Conservation (phyloP, 2,329 filamentous ascomycete genomes). For the Dactylellina parvicollis region DNA sequence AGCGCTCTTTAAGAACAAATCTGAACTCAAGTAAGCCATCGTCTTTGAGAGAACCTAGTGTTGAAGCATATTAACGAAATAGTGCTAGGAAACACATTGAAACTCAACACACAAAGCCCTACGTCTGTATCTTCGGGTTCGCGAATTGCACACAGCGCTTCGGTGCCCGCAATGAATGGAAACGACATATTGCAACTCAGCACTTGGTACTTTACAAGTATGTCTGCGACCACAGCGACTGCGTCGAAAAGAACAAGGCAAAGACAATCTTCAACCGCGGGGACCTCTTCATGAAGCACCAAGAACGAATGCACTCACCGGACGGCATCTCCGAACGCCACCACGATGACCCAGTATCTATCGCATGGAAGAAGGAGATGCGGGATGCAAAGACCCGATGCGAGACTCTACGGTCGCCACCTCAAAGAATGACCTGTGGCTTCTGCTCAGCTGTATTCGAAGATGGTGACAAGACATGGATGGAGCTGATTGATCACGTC, state of each 20-base stretch:
- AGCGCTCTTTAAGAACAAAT: constrained; percentile 33
- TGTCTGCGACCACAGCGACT: constrained; percentile 71
- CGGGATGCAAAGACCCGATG: constrained; percentile 30
- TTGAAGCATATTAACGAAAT: constrained; percentile 10
- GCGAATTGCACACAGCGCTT: constrained; percentile 81
- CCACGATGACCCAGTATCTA: constrained; percentile 16
- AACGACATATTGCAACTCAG: constrained; percentile 82
- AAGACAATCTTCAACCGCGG: constrained; percentile 80
- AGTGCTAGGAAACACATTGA: constrained; percentile 67
- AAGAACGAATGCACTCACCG: constrained; percentile 82
- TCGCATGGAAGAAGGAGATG: constrained; percentile 45
- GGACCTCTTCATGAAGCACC: constrained; percentile 88
- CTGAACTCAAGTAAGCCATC: constrained; percentile 46
- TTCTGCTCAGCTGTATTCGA: constrained; percentile 42
- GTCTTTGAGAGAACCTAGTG: not conserved
- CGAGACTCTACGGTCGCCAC: constrained; percentile 31
- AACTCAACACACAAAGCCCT: constrained; percentile 72
- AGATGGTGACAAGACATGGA: constrained; percentile 44
- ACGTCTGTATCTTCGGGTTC: constrained; percentile 79
- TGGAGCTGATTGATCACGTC: constrained; percentile 47
- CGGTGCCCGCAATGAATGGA: constrained; percentile 91
- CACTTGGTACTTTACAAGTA: constrained; percentile 80
- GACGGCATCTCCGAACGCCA: constrained; percentile 56
- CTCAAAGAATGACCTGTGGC: constrained; percentile 47
- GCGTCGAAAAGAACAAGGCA: constrained; percentile 57